phyloP scores from a whole-genome alignment of 2,329 filamentous ascomycete genomes.

The Alternaria sp. region DNA sequence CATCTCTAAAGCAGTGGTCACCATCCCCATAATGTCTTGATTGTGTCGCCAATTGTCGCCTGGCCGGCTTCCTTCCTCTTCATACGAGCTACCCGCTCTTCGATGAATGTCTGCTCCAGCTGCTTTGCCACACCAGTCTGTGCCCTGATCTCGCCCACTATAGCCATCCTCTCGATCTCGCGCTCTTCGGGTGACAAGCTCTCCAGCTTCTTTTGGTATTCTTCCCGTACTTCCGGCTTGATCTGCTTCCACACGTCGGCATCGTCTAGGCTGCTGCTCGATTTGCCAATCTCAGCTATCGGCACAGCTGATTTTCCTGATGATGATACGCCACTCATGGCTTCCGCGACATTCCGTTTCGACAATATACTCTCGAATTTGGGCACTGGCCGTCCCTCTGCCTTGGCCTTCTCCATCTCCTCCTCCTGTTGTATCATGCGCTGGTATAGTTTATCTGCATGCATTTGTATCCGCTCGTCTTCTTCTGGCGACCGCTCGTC shows the following conservation, averaged over 20 bases:
- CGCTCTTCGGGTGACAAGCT: slow-evolving; percentile 37
- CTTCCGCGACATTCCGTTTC: slow-evolving; percentile 38
- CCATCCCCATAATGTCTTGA: slow-evolving; percentile 48
- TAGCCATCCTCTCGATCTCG: slow-evolving; percentile 43
- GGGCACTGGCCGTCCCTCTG: slow-evolving; percentile 60
- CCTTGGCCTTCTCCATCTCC: slow-evolving; percentile 72
- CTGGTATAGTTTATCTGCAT: slow-evolving; percentile 89
- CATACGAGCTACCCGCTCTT: slow-evolving; percentile 44
- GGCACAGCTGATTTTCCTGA: slow-evolving; percentile 8
- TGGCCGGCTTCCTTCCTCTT: slow-evolving; percentile 45
- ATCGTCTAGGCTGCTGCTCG: slow-evolving; percentile 11
- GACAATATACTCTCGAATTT: slow-evolving; percentile 64
- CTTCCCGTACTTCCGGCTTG: slow-evolving; percentile 35
- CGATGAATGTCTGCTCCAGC: slow-evolving; percentile 40
- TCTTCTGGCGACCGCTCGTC: slow-evolving; percentile 72
- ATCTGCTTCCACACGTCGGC: slow-evolving; percentile 39
- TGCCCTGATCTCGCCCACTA: slow-evolving; percentile 44
- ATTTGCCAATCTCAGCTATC: slow-evolving; percentile 1
- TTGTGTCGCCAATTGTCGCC: slow-evolving; percentile 46
- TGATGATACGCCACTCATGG: slow-evolving; percentile 26
- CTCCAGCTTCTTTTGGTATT: slow-evolving; percentile 43
- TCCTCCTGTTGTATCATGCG: slow-evolving; percentile 84
- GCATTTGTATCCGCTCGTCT: slow-evolving; percentile 87
- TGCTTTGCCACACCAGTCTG: slow-evolving; percentile 39
- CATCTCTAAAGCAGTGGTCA: slow-evolving; percentile 18